These are phyloP conservation scores for Acacia acuminata DNA, from an alignment of 306 rosid species.

Conservation along the genomic window DNA sequence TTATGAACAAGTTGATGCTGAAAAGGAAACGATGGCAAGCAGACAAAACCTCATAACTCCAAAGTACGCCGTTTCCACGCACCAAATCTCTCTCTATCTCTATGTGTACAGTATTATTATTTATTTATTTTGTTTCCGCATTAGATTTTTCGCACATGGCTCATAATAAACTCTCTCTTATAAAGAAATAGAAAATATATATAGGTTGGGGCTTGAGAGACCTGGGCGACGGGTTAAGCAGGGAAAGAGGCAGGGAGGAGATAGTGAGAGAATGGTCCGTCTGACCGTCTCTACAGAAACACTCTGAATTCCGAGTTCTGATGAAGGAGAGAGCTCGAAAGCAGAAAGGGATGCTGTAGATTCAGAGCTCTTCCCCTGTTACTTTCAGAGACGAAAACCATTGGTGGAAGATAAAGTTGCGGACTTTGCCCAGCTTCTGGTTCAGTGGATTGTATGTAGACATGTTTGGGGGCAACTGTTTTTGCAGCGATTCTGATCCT, in stretches of 20 bases:
- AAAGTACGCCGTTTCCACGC: too few relatives aligned
- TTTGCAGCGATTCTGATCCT: constrained; percentile 55
- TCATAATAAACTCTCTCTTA: too few relatives aligned
- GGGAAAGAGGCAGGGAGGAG: not conserved
- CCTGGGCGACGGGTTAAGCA: too few relatives aligned
- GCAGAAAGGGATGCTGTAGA: not conserved
- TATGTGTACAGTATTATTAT: too few relatives aligned
- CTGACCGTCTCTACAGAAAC: not conserved
- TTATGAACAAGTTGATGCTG: not conserved
- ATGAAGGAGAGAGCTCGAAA: not conserved
- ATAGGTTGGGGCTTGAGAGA: too few relatives aligned
- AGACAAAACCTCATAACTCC: not conserved
- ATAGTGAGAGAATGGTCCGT: not conserved
- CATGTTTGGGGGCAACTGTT: constrained; percentile 69
- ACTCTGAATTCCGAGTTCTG: not conserved
- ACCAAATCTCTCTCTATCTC: too few relatives aligned
- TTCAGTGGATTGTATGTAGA: not conserved
- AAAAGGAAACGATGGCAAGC: not conserved
- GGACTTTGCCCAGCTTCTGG: not conserved
- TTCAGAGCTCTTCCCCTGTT: not conserved
- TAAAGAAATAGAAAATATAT: too few relatives aligned
- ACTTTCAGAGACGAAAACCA: not conserved
- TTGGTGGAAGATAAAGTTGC: not conserved
- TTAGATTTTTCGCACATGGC: not conserved
- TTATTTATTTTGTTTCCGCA: not conserved